These are phyloP conservation scores for Kalmanozyma brasiliensis DNA, from an alignment of 1,284 basidiomycete genomes.

Conservation along the genomic window DNA sequence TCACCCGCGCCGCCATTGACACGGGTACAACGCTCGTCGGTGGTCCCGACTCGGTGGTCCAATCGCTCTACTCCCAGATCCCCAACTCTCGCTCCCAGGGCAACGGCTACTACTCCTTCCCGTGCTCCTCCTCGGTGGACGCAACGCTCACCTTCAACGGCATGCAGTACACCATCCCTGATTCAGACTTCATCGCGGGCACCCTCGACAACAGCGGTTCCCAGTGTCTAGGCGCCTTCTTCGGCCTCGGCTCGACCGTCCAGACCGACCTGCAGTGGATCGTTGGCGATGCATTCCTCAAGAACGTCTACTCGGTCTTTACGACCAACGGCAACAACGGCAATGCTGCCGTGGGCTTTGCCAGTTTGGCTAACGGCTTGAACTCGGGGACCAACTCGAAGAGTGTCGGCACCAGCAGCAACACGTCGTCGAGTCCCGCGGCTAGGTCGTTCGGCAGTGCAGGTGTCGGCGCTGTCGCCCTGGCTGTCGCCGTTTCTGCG, in stretches of 20 bases:
- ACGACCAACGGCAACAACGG: constrained; percentile 21
- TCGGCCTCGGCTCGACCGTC: constrained; percentile 40
- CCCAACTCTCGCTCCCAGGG: constrained; percentile 35
- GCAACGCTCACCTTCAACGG: constrained; percentile 56
- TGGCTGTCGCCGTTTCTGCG: constrained; percentile 3
- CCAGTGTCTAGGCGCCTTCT: constrained; percentile 60
- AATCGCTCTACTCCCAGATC: constrained; percentile 53
- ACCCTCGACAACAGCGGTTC: constrained; percentile 26
- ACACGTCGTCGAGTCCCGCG: constrained; percentile 16
- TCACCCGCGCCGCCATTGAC: constrained; percentile 58
- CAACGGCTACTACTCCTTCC: constrained; percentile 61
- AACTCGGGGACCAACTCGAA: constrained; percentile 38
- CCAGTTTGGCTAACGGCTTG: constrained; percentile 51
- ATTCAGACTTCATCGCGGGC: constrained; percentile 43
- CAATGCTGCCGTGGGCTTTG: constrained; percentile 51
- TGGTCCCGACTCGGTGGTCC: constrained; percentile 51
- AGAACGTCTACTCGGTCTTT: constrained; percentile 60
- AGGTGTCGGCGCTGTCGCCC: background rate
- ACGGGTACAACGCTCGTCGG: constrained; percentile 65
- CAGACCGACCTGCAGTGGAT: constrained; percentile 57
- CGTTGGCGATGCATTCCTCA: constrained; percentile 62
- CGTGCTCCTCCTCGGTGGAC: constrained; percentile 43
- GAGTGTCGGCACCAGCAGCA: constrained; percentile 28
- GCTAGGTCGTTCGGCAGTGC: background rate
- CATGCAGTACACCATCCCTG: constrained; percentile 49